Evolutionary conservation across 1,284 basidiomycete genomes (phyloP).

Genomic region (Hymenochaete sp.): DNA sequence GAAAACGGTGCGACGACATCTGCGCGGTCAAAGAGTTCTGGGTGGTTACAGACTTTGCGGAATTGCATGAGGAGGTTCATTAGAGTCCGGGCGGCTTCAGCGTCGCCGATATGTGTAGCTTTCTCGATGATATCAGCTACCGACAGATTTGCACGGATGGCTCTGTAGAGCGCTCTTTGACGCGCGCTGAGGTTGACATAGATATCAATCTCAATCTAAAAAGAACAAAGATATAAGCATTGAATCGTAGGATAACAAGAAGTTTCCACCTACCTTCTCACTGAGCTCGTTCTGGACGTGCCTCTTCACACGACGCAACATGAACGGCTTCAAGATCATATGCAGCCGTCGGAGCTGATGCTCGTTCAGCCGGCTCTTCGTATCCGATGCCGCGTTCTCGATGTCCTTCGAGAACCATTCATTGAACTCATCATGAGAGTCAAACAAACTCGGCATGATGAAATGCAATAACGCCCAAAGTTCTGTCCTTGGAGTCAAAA

Average conservation of each 20-base stretch:
- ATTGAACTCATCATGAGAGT: conserved; percentile 98
- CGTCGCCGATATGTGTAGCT: conserved; percentile 83
- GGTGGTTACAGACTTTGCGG: conserved; percentile 98
- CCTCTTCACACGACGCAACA: conserved; percentile 95
- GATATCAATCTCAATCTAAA: conserved; percentile 91
- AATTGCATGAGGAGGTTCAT: conserved; percentile 99
- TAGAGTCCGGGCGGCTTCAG: conserved; percentile 82
- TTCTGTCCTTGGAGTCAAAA: conserved; percentile 44
- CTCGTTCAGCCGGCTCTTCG: conserved; percentile 87
- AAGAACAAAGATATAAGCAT: conserved; percentile 1
- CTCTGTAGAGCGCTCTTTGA: conserved; percentile 89
- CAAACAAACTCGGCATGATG: conserved; percentile 99
- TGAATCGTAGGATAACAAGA: not conserved
- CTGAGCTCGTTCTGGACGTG: conserved; percentile 99
- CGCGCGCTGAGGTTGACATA: conserved; percentile 92
- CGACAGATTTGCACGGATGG: conserved; percentile 86
- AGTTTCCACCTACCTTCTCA: conserved; percentile 67
- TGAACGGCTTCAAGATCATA: conserved; percentile 99
- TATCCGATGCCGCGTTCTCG: conserved; percentile 87
- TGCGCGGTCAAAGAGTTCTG: conserved; percentile 95
- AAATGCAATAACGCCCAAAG: conserved; percentile 99
- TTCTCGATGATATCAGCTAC: conserved; percentile 92
- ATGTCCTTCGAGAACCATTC: conserved; percentile 99
- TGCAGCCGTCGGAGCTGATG: conserved; percentile 93
- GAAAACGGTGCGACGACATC: conserved; percentile 92